These are phyloP conservation scores for Hypoxylon sp. DNA, from an alignment of 2,329 filamentous ascomycete genomes.

Conservation along the genomic window DNA sequence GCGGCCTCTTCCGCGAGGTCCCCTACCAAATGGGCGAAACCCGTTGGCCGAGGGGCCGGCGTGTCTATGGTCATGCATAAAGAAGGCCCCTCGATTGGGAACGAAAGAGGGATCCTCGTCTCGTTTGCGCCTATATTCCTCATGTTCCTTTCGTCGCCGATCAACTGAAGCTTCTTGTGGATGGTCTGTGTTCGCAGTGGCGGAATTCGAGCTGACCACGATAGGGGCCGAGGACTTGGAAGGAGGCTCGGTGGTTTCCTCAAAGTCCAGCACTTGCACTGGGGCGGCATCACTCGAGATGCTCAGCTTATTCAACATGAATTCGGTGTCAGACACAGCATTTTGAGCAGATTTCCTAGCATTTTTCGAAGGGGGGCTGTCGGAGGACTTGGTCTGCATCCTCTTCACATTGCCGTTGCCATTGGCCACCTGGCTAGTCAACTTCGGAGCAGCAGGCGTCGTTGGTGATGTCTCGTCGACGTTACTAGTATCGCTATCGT, in stretches of 20 bases:
- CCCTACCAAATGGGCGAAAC: constrained; percentile 78
- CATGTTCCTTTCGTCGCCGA: constrained; percentile 84
- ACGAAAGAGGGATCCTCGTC: constrained; percentile 94
- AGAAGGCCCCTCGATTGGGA: constrained; percentile 93
- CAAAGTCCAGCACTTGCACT: constrained; percentile 62
- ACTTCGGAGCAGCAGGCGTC: constrained; percentile 52
- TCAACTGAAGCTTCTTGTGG: constrained; percentile 73
- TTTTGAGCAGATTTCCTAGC: constrained; percentile 55
- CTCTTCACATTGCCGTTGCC: constrained; percentile 54
- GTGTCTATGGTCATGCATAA: constrained; percentile 94
- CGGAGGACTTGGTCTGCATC: constrained; percentile 46
- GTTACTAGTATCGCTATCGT: constrained; percentile 75
- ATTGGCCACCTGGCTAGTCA: constrained; percentile 49
- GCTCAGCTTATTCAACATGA: constrained; percentile 69
- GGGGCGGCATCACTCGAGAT: constrained; percentile 59
- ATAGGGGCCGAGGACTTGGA: constrained; percentile 63
- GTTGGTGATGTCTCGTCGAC: constrained; percentile 69
- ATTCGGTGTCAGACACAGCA: constrained; percentile 66
- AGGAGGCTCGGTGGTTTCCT: constrained; percentile 55
- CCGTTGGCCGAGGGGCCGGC: constrained; percentile 82
- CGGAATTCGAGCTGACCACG: constrained; percentile 67
- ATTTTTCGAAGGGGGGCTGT: constrained; percentile 50
- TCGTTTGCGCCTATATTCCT: constrained; percentile 88
- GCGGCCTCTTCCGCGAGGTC: constrained; percentile 71
- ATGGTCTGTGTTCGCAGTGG: constrained; percentile 57